Base-by-base conservation (phyloP, 257 asterid genomes). In the Vinca minor region DNA sequence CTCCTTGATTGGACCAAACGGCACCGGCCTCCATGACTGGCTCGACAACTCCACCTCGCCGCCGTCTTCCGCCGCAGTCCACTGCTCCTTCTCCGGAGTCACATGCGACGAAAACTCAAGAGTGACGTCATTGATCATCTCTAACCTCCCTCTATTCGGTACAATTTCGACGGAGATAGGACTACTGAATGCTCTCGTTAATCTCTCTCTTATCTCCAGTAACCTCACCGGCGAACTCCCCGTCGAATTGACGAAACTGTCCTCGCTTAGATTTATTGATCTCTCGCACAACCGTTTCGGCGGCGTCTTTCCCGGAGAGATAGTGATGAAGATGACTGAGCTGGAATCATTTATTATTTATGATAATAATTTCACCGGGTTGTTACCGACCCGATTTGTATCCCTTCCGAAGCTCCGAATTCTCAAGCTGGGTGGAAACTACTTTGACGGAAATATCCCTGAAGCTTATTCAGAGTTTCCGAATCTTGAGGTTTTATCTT, bases 61-160 rank as follows among this genome's bases (percentile, higher is more conserved):
- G 12, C 65, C 74, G 3, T 59, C 75, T 5, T 42, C 79, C 2
- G 46, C 79, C 0, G n/a, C n/a, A n/a, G 63, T 70, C 2, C 90
- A 93, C 71, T 93, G 99, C 71, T 65, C 73, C 0, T 93, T 87
- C 32, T 76, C 87, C 63, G 99, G 99, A 41, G 90, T 93, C 63
- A 71, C 80, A 0, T 93, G 99, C 76, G 86, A 85, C 23, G 71
- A 42, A 0, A 67, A 66, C 36, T 59, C 23, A 9, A 82, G 83
- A 1, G 99, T 89, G 31, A 68, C 75, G 13, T 83, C 95, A 0
- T 72, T 93, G 9, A 64, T 69, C 71, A 68, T 93, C 65, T 41
- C 84, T 46, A 41, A 68, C 71, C 70, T 74, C 4, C 85, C 78
- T 1, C 81, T 93, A 0, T 70, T 68, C 25, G 99, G 99, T 21